Evolutionary conservation across 495 filamentous ascomycete genomes (phyloP).

Genomic region (Annulohypoxylon nitens): DNA sequence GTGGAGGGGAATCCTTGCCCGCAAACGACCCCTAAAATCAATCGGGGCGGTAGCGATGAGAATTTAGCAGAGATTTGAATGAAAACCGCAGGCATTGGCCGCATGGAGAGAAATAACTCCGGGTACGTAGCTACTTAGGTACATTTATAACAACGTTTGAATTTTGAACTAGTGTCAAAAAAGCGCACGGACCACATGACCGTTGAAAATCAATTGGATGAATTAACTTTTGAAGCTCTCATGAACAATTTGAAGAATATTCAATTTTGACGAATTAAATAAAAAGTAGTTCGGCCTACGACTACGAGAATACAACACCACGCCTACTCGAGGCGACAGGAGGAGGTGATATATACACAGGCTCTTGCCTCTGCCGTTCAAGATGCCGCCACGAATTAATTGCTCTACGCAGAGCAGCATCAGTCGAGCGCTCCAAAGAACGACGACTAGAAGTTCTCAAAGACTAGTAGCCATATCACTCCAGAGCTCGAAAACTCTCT

Average conservation of each 20-base stretch:
- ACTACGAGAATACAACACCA: not conserved
- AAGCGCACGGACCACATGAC: constrained; percentile 24
- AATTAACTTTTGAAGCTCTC: constrained; percentile 38
- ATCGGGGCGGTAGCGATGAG: constrained; percentile 23
- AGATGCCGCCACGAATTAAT: constrained; percentile 47
- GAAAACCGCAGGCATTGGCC: not conserved
- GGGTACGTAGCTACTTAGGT: not conserved
- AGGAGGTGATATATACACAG: not conserved
- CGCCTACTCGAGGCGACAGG: not conserved
- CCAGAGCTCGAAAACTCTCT: constrained; percentile 39
- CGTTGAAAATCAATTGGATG: constrained; percentile 33
- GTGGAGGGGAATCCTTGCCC: constrained; percentile 6
- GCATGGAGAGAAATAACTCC: constrained; percentile 25
- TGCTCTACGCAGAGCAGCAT: constrained; percentile 45
- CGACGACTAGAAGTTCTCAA: constrained; percentile 19
- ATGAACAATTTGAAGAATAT: constrained; percentile 11
- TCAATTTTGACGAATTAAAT: constrained; percentile 17
- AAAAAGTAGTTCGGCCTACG: not conserved
- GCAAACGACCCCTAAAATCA: not conserved
- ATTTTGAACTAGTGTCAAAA: not conserved
- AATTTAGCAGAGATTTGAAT: constrained; percentile 11
- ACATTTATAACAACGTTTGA: not conserved
- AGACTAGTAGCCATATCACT: constrained; percentile 30
- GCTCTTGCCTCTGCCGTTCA: not conserved
- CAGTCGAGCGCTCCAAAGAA: constrained; percentile 42